A percentile compares a stretch with the other conserved stretches of the same genome.
Conservation (phyloP, 2,329 filamentous ascomycete species). For the Claviceps fusiformis region DNA sequence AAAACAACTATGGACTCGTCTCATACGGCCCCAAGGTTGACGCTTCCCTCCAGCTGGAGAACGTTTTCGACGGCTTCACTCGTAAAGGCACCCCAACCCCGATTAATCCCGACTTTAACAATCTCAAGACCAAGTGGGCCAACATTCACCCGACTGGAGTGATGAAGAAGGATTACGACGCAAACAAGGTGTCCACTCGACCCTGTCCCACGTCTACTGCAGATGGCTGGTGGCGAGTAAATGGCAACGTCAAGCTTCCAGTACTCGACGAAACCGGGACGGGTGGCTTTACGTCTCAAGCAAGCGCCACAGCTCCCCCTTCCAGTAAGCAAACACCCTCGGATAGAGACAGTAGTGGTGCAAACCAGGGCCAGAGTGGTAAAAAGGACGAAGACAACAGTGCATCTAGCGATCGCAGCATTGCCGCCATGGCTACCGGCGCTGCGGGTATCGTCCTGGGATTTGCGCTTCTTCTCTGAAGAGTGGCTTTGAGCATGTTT, state of each 20-base stretch:
- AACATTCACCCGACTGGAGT: constrained; percentile 58
- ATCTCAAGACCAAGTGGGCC: constrained; percentile 65
- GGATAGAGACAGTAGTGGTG: no score
- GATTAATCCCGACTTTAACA: constrained; percentile 61
- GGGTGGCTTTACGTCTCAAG: constrained; percentile 11
- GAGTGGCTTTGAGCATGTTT: neutral
- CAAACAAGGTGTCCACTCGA: constrained; percentile 45
- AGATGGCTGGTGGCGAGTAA: constrained; percentile 67
- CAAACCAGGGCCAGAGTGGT: neutral
- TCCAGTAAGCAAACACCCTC: constrained; percentile 2
- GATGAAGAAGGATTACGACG: constrained; percentile 49
- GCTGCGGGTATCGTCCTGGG: constrained; percentile 16
- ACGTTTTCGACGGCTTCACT: constrained; percentile 51
- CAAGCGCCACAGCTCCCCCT: constrained; percentile 8
- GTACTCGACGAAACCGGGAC: constrained; percentile 44
- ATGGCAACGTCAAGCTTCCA: constrained; percentile 57
- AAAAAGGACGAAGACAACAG: constrained; percentile 7
- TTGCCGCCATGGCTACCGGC: constrained; percentile 16
- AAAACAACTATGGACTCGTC: constrained; percentile 71
- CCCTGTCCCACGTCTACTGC: constrained; percentile 57
- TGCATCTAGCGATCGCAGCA: constrained; percentile 13
- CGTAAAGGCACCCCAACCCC: constrained; percentile 62
- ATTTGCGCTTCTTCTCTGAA: constrained; percentile 10
- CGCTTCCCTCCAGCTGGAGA: constrained; percentile 36
- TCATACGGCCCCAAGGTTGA: constrained; percentile 53